These are phyloP conservation scores for Catharanthus roseus DNA, from an alignment of 257 asterid species.

Conservation along the genomic window DNA sequence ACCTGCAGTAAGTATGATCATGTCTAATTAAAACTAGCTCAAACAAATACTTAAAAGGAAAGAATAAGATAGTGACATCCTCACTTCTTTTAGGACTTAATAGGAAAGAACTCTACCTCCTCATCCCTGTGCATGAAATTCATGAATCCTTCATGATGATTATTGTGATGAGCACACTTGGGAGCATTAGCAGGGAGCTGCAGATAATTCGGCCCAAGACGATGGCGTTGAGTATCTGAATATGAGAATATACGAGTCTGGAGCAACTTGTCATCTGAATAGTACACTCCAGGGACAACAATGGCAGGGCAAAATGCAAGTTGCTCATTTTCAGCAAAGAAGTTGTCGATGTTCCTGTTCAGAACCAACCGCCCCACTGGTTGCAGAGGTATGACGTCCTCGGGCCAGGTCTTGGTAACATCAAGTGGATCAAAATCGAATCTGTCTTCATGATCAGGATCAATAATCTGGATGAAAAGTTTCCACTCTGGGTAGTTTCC, in stretches of 20 bases:
- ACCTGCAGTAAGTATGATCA: conserved; percentile 23
- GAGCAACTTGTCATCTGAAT: conserved; percentile 45
- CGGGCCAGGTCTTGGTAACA: conserved; percentile 95
- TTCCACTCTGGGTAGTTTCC: conserved; percentile 98
- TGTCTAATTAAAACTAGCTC: background rate
- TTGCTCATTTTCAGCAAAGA: conserved; percentile 50
- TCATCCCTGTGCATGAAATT: conserved; percentile 51
- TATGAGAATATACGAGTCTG: conserved; percentile 45
- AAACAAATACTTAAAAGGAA: background rate
- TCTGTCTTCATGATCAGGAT: conserved; percentile 77
- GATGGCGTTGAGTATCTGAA: conserved; percentile 45
- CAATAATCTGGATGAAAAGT: conserved; percentile 81
- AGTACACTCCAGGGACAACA: conserved; percentile 44
- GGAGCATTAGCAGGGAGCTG: conserved; percentile 55
- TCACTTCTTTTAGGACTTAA: background rate
- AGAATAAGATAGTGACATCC: background rate
- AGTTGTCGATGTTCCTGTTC: conserved; percentile 87
- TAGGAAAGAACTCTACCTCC: conserved; percentile 30
- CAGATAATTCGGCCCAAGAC: conserved; percentile 51
- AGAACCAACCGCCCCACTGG: conserved; percentile 95
- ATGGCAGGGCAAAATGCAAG: conserved; percentile 51
- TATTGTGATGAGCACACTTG: conserved; percentile 47
- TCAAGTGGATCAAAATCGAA: conserved; percentile 97
- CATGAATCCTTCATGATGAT: conserved; percentile 48
- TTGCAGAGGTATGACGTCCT: conserved; percentile 85